Percentiles rank a stretch among this genome's conserved stretches.
These are phyloP conservation scores for Boletus eberwhitei DNA, from an alignment of 768 basidiomycete genomes.

Conservation along the genomic window DNA sequence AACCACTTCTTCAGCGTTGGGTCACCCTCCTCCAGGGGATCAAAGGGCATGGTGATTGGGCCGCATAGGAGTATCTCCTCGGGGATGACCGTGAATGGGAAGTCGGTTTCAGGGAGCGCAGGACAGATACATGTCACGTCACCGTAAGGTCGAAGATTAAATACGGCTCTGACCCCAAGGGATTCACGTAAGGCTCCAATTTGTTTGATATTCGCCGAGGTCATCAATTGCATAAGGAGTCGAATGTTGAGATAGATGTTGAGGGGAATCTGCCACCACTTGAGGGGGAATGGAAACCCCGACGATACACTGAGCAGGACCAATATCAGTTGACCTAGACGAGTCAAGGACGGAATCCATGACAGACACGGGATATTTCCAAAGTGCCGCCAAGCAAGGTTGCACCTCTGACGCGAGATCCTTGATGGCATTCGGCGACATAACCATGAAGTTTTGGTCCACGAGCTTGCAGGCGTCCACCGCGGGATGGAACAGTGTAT, in stretches of 20 bases:
- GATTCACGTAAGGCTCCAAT: neutral
- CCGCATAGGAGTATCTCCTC: conserved; percentile 8
- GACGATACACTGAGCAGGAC: neutral
- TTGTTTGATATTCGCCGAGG: too few species aligned
- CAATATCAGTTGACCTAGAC: neutral
- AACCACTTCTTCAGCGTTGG: conserved; percentile 2
- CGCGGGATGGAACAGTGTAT: neutral
- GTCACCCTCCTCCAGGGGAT: conserved; percentile 7
- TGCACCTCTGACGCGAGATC: neutral
- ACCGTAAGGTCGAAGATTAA: too few species aligned
- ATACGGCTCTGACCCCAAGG: neutral
- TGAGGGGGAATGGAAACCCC: conserved; percentile 7
- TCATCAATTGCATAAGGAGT: neutral
- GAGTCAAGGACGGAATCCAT: neutral
- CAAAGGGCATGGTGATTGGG: conserved; percentile 3
- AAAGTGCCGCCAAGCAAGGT: neutral
- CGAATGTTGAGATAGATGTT: conserved; percentile 8
- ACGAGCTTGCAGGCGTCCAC: conserved; percentile 2
- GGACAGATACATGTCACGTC: conserved; percentile 4
- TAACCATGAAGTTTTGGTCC: neutral
- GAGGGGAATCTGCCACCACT: conserved; percentile 14
- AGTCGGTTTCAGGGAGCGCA: conserved; percentile 1
- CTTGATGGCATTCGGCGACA: neutral
- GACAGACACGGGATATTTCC: conserved; percentile 9
- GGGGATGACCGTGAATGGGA: conserved; percentile 4